Percentiles rank a stretch among this genome's conserved stretches.
phyloP scores from a whole-genome alignment of 768 basidiomycete genomes.

The Dentipellis sp. region DNA sequence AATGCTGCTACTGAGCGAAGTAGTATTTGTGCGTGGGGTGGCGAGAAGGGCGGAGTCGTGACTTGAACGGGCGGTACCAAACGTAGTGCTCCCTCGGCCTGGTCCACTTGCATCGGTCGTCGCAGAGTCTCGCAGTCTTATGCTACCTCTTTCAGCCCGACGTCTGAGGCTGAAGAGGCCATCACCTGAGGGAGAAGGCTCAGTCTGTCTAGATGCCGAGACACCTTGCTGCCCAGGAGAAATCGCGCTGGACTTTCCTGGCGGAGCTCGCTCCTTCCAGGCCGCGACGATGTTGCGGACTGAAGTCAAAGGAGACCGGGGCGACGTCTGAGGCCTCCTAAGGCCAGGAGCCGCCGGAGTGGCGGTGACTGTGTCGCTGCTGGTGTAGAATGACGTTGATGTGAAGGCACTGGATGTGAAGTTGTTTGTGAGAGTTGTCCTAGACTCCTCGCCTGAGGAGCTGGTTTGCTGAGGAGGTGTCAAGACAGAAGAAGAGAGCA shows the following conservation, averaged over 20 bases:
- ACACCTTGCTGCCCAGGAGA: constrained; percentile 3
- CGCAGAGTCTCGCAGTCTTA: constrained; percentile 15
- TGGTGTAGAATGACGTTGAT: constrained; percentile 32
- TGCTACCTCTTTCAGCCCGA: constrained; percentile 28
- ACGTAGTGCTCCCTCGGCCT: background rate
- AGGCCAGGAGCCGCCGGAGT: constrained; percentile 42
- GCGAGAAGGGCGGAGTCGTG: constrained; percentile 2
- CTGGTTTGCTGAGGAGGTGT: no score
- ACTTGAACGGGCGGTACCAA: constrained; percentile 1
- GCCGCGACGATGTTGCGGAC: constrained; percentile 72
- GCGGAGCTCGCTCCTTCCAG: constrained; percentile 71
- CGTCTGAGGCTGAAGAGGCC: constrained; percentile 46
- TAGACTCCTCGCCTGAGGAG: no score
- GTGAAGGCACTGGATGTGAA: constrained; percentile 24
- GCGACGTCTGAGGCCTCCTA: constrained; percentile 52
- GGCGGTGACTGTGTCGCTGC: constrained; percentile 24
- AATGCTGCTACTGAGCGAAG: constrained; percentile 20
- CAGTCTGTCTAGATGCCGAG: background rate
- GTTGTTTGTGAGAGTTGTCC: constrained; percentile 5
- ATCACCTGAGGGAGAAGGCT: constrained; percentile 20
- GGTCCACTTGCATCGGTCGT: background rate
- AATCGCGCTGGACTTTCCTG: constrained; percentile 15
- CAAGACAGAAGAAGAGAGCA: no score
- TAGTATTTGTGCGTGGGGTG: constrained; percentile 20
- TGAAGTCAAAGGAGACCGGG: constrained; percentile 62